Base-by-base conservation (phyloP, 1,284 basidiomycete genomes). In the Pterula multifida region DNA sequence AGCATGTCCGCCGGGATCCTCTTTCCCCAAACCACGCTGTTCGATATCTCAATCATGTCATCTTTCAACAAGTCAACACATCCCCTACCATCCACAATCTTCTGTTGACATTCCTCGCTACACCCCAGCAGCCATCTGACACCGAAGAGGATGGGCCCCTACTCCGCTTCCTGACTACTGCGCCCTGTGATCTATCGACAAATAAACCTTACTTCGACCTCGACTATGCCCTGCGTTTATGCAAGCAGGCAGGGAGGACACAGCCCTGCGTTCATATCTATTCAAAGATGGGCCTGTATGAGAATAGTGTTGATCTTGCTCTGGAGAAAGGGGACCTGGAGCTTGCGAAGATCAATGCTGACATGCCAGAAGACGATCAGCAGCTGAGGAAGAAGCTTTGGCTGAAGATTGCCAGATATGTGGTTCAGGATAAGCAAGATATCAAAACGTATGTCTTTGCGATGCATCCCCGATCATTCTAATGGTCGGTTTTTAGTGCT, bases 221-320 rank as follows among this genome's bases (percentile, higher is more conserved):
- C 35, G 94, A 98, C 68, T 98, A 98, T 62, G 96, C 95, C 0
- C 65, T 99, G 52, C 81, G 96, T 6, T 67, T 96, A 45, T 98
- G 94, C 69, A 91, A 90, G 60, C 78, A 81, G 55, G 75, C 85
- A 39, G 80, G 82, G 3, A 75, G 89, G 46, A 89, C 81, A 25
- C 90, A 94, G 58, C 82, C 95, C 1, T 98, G 94, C 62, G 92
- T 98, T 39, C 86, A 92, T 59, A 95, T 99, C 52, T 98, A 98
- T 66, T 89, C 91, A 6, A 93, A 96, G 70, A 95, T 99, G 92
- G 93, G 91, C 0, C 68, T 98, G 48, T 97, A 86, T 71, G 96
- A 98, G 68, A 90, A 89, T 58, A 93, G 90, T 53, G 95, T 99
- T 19, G 93, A 98, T 63, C 74, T 98, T 32, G 96, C 96, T 0